These are phyloP conservation scores for Pichia sorboxylosa DNA, from an alignment of 1,139 yeast species.

Conservation along the genomic window DNA sequence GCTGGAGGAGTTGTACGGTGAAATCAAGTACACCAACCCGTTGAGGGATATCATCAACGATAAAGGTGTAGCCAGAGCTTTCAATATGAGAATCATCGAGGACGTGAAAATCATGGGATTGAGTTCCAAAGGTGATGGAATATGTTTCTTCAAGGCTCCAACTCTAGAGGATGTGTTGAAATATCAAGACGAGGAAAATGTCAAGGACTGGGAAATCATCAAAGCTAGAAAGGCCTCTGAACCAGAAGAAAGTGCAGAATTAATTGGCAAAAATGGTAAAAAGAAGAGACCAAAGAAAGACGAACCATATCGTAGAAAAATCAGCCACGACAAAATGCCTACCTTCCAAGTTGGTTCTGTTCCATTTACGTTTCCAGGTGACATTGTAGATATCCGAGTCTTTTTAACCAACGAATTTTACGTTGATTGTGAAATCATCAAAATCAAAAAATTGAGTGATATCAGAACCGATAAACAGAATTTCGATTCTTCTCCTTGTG, in stretches of 20 bases:
- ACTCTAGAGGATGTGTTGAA: conserved; percentile 7
- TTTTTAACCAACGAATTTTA: conserved; percentile 69
- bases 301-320: conserved; percentile 10
- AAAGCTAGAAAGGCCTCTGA: neutral
- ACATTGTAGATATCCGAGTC: conserved; percentile 53
- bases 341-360: conserved; percentile 40
- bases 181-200: conserved; percentile 9
- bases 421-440: conserved; percentile 64
- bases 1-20: conserved; percentile 11
- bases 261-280: neutral
- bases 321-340: conserved; percentile 7
- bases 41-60: conserved; percentile 56
- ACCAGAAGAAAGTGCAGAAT: neutral
- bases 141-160: conserved; percentile 54
- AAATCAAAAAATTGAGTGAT: conserved; percentile 35
- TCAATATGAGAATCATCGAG: conserved; percentile 43
- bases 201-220: conserved; percentile 6
- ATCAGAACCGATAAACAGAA: conserved; percentile 35
- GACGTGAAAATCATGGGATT: conserved; percentile 47
- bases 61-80: conserved; percentile 34
- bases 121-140: conserved; percentile 73
- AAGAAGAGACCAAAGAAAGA: neutral
- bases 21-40: conserved; percentile 40
- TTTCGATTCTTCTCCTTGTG: conserved; percentile 30
- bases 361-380: conserved; percentile 88